Base-by-base conservation (phyloP, 257 asterid species). In the Scutellaria barbata region DNA sequence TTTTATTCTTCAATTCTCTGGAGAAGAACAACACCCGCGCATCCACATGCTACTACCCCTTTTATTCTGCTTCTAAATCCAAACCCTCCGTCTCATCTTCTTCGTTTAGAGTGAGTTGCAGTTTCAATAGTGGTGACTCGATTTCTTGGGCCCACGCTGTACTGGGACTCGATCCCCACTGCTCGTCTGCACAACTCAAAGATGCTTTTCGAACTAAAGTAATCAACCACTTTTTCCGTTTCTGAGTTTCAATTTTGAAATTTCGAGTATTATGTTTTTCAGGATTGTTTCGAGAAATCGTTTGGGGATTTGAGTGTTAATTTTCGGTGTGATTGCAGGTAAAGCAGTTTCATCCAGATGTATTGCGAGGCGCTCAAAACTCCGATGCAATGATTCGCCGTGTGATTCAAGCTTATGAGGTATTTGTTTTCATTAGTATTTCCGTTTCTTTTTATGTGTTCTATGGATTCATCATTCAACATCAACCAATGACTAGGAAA, bases 341-440 rank as follows among this genome's bases (percentile, higher is more conserved):
- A 47, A 90, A 90, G 75, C 85, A 87, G 85, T 93, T 81, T 54
- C 97, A 93, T 78, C 97, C 97, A 43, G 98, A 93, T 83, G 93
- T 89, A 40, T 79, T 56, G 3, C 66, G 74, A 78, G 87, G 63
- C 22, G 87, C 76, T 56, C 75, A 69, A 71, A 76, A 66, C 60
- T 87, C 97, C 48, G 96, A 93, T 76, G 47, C 70, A 16, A 87
- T 86, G 92, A 87, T 90, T 74, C 90, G 97, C n/a, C 89, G 80
- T 8, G 87, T 93, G 37, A 90, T 93, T 82, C 83, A 75, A 86
- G 97, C 98, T 46, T 93, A 90, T 62, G 89, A 93, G 96, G 98
- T 88, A 42, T 57, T 59, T 45, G 11, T 43, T n/a, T n/a, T n/a
- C n/a, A n/a, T n/a, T n/a, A n/a, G n/a, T n/a, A n/a, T n/a, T n/a